Percentiles rank a stretch among this genome's conserved stretches.
Evolutionary conservation across 768 basidiomycete species (phyloP).

Genomic region (Gloeostereum incarnatum): DNA sequence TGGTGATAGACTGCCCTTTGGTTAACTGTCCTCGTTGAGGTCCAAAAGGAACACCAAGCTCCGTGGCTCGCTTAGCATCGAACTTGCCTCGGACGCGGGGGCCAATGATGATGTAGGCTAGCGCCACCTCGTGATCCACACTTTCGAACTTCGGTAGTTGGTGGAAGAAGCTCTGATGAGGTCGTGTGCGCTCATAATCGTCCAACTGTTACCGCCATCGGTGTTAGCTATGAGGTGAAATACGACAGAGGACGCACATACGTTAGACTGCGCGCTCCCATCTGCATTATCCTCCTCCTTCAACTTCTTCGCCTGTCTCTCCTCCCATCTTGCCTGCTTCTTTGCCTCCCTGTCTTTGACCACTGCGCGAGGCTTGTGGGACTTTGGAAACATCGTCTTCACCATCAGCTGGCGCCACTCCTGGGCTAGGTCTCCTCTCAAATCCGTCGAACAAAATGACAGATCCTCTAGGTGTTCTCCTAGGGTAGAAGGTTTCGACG

Average conservation of each 20-base stretch:
- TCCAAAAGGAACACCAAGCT: conserved; percentile 54
- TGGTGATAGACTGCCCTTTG: conserved; percentile 53
- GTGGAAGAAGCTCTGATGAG: conserved; percentile 10
- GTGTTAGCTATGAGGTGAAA: background rate
- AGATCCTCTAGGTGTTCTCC: background rate
- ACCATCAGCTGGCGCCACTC: conserved; percentile 47
- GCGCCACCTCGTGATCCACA: too few species aligned
- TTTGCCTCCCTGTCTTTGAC: conserved; percentile 11
- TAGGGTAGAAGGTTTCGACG: background rate
- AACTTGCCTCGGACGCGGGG: conserved; percentile 39
- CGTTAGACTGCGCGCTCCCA: too few species aligned
- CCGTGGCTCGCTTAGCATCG: conserved; percentile 51
- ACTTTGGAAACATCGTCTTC: conserved; percentile 53
- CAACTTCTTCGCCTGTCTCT: conserved; percentile 6
- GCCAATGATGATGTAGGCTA: conserved; percentile 25
- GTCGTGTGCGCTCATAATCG: conserved; percentile 8
- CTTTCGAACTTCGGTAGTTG: conserved; percentile 12
- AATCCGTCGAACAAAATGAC: conserved; percentile 20
- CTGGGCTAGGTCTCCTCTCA: conserved; percentile 37
- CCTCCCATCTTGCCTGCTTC: conserved; percentile 2
- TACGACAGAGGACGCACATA: background rate
- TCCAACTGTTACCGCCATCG: conserved; percentile 5
- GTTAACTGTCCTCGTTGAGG: conserved; percentile 51
- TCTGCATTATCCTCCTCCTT: conserved; percentile 8
- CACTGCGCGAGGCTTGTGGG: too few species aligned